A percentile compares a stretch with the other conserved stretches of the same genome.
Evolutionary conservation across 345 rosid species (phyloP).

Genomic region (Pistacia atlantica): DNA sequence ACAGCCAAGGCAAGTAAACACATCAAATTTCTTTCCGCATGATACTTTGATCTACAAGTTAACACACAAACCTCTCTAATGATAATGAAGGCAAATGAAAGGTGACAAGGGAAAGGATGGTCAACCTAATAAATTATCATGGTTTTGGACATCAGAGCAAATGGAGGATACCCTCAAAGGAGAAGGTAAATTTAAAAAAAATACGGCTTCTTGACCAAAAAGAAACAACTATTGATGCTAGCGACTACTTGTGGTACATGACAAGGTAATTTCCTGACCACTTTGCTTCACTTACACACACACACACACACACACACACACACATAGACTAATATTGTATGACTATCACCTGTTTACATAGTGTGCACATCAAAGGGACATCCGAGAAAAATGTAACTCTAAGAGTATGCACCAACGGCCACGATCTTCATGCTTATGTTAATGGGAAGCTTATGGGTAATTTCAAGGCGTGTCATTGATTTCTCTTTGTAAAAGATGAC

Average conservation of each 20-base stretch:
- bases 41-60: conserved; percentile 12
- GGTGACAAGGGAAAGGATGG: background rate
- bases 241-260: conserved; percentile 34
- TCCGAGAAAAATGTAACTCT: background rate
- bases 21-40: too few species aligned
- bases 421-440: conserved; percentile 31
- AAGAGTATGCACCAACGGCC: conserved; percentile 22
- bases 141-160: conserved; percentile 22
- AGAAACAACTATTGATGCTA: conserved; percentile 18
- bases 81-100: background rate
- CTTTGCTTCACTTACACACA: too few species aligned
- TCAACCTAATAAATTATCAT: conserved; percentile 10
- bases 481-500: background rate
- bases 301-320: too few species aligned
- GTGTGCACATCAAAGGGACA: background rate
- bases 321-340: too few species aligned
- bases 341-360: background rate
- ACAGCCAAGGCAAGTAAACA: conserved; percentile 30
- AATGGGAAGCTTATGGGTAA: conserved; percentile 26
- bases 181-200: conserved; percentile 1
- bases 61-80: conserved; percentile 26
- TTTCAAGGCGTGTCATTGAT: background rate
- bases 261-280: conserved; percentile 19
- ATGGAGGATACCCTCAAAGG: background rate
- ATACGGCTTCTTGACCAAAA: conserved; percentile 36